Evolutionary conservation across 345 rosid genomes (phyloP).

Genomic region (Euphorbia peplus): DNA sequence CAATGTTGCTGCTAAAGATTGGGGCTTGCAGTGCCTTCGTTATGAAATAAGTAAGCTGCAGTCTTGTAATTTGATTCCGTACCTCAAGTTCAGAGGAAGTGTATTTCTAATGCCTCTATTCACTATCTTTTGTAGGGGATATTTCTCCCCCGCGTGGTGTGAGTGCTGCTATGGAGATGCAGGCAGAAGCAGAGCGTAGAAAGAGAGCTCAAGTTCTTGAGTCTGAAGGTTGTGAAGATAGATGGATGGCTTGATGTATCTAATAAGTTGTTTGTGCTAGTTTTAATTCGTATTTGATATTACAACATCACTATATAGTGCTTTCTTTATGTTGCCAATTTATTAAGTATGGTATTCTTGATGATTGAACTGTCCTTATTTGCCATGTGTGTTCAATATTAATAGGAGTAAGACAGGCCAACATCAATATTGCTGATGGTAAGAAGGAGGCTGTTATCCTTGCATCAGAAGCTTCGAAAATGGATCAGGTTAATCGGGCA

Average conservation of each 20-base stretch:
- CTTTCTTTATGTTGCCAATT: neutral
- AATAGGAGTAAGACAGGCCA: conserved; percentile 60
- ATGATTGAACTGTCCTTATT: neutral
- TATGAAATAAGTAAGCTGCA: conserved; percentile 80
- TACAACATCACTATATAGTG: neutral
- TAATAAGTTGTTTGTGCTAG: neutral
- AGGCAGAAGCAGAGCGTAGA: conserved; percentile 97
- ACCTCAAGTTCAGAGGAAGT: neutral
- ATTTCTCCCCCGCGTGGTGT: conserved; percentile 93
- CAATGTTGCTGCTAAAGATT: conserved; percentile 82
- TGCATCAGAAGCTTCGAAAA: conserved; percentile 66
- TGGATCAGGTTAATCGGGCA: conserved; percentile 69
- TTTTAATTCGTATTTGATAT: neutral
- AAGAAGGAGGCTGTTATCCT: conserved; percentile 64
- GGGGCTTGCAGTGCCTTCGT: conserved; percentile 95
- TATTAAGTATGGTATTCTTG: neutral
- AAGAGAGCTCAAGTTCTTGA: conserved; percentile 91
- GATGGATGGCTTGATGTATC: neutral
- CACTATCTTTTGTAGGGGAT: conserved; percentile 58
- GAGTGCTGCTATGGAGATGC: conserved; percentile 97
- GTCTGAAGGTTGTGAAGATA: conserved; percentile 54
- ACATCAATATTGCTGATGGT: conserved; percentile 88
- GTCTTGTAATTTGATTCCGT: neutral
- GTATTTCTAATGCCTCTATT: neutral
- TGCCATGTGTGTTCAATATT: conserved; percentile 13